Evolutionary conservation across 2,329 filamentous ascomycete genomes (phyloP).

Genomic region (Aspergillus latus): DNA sequence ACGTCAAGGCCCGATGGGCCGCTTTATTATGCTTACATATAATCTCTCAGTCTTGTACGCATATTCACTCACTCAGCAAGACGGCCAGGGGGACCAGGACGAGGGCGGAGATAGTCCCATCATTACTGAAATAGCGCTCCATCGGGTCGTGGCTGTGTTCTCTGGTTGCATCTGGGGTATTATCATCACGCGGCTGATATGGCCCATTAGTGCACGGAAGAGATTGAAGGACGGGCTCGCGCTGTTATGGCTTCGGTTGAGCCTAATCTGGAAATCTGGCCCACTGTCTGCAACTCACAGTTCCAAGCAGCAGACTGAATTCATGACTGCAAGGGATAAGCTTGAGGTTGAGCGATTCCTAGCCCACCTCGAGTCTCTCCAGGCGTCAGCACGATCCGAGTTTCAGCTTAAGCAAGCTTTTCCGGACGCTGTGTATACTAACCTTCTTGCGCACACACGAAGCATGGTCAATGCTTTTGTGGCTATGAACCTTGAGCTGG

Average conservation of each 20-base stretch:
- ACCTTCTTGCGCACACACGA: slow-evolving; percentile 75
- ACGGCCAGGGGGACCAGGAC: slow-evolving; percentile 77
- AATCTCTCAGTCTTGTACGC: slow-evolving; percentile 93
- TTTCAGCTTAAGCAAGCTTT: slow-evolving; percentile 89
- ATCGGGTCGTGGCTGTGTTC: slow-evolving; percentile 83
- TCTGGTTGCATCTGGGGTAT: slow-evolving; percentile 90
- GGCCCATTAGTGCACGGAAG: slow-evolving; percentile 85
- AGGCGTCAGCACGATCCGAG: slow-evolving; percentile 73
- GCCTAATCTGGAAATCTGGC: slow-evolving; percentile 92
- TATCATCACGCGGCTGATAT: slow-evolving; percentile 82
- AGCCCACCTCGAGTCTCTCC: slow-evolving; percentile 70
- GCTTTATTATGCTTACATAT: slow-evolving; percentile 93
- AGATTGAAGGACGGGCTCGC: slow-evolving; percentile 89
- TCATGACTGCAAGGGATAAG: slow-evolving; percentile 87
- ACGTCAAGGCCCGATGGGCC: slow-evolving; percentile 83
- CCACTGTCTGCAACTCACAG: slow-evolving; percentile 73
- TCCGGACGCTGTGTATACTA: slow-evolving; percentile 68
- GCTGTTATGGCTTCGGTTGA: slow-evolving; percentile 91
- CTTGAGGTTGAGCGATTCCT: slow-evolving; percentile 78
- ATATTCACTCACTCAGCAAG: slow-evolving; percentile 79
- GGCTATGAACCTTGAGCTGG: slow-evolving; percentile 89
- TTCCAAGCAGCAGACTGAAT: slow-evolving; percentile 59
- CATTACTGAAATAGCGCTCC: slow-evolving; percentile 82
- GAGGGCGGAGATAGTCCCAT: slow-evolving; percentile 81
- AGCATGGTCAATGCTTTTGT: slow-evolving; percentile 91